Percentiles rank a stretch among this genome's conserved stretches.
phyloP scores from a whole-genome alignment of 2,329 filamentous ascomycete genomes.

The Tolypocladium amazonense region DNA sequence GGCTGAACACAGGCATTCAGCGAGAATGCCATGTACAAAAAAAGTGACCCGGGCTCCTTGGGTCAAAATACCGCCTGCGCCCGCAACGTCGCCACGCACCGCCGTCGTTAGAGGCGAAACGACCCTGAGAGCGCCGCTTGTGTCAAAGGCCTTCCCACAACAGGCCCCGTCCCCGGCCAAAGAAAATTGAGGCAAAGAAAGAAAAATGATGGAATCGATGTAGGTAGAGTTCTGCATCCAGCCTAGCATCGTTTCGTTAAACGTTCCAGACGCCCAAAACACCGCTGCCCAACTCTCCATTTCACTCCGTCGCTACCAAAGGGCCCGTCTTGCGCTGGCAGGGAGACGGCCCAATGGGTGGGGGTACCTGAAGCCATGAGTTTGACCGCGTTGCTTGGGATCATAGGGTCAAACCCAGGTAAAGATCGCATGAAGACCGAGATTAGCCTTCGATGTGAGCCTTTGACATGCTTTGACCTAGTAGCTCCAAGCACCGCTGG shows the following conservation, averaged over 20 bases:
- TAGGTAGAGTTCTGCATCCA: constrained; percentile 2
- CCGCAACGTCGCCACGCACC: neutral
- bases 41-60: constrained; percentile 9
- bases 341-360: neutral
- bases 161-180: neutral
- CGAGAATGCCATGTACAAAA: constrained; percentile 25
- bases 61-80: neutral
- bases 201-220: constrained; percentile 7
- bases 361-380: neutral
- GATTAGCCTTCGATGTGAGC: constrained; percentile 68
- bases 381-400: neutral
- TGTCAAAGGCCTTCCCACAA: neutral
- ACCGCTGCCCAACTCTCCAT: constrained; percentile 10
- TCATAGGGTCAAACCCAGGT: neutral
- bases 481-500: constrained; percentile 76
- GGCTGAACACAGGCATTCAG: constrained; percentile 11
- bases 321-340: neutral
- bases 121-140: neutral
- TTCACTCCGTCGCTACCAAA: neutral
- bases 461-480: constrained; percentile 67
- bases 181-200: constrained; percentile 5
- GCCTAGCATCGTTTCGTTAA: constrained; percentile 14
- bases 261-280: constrained; percentile 18
- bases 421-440: neutral
- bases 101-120: neutral